Base-by-base conservation (phyloP, 495 filamentous ascomycete genomes). In the Cercophora samala region DNA sequence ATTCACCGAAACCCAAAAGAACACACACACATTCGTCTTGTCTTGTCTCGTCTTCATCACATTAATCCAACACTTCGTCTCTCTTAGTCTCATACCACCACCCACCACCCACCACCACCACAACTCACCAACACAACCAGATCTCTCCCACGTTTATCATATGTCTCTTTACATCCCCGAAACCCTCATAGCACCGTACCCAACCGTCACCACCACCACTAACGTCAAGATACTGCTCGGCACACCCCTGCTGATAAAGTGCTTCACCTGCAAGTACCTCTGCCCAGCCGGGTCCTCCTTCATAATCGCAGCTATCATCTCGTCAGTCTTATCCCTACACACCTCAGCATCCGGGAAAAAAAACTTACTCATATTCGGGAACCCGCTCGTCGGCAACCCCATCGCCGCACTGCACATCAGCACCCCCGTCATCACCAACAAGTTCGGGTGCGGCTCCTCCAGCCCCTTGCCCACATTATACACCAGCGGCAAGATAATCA, bases 361-460 rank as follows among this genome's bases (percentile, higher is more conserved):
- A 66, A 6, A 88, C 93, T 79, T 83, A 97, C 93, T 99, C 95
- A 99, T 99, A 73, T 99, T 99, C 2, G 95, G 95, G 76, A 99
- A 99, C 18, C 95, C 95, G 72, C 90, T 93, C 0, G 95, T 99
- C 15, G 95, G 95, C 76, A 99, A 77, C 3, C 86, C 95, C 94
- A 98, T 98, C 22, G 86, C 85, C 4, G 87, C 87, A 67, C 82
- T 85, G 69, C 86, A 89, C 86, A 89, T 88, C 69, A 89, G 74
- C 29, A 86, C 86, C 61, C 82, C 80, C 1, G 81, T 84, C 93
- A 99, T 97, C 55, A 99, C 96, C 60, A 99, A 79, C 68, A 99
- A 78, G 74, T 97, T 97, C 19, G 96, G 94, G 75, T 97, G 93
- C 29, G 93, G 93, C 68, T 97, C 84, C 60, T 87, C 84, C 90